Percentiles rank a stretch among this genome's conserved stretches.
These are phyloP conservation scores for Cadophora malorum DNA, from an alignment of 2,329 filamentous ascomycete species.

Conservation along the genomic window DNA sequence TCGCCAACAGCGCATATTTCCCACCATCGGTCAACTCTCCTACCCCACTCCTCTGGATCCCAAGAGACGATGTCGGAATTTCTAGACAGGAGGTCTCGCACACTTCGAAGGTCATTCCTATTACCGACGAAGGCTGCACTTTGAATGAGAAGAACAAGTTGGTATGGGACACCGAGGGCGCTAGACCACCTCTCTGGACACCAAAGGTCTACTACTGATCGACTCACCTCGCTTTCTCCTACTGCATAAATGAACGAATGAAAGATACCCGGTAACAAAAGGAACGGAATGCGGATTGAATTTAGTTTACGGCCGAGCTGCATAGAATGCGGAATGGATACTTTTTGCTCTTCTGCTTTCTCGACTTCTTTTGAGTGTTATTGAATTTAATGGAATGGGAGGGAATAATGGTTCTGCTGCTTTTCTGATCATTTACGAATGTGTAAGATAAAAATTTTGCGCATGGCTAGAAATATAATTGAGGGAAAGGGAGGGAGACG, in stretches of 20 bases:
- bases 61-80: constrained; percentile 75
- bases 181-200: constrained; percentile 63
- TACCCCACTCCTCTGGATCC: constrained; percentile 82
- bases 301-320: constrained; percentile 19
- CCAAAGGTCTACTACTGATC: constrained; percentile 52
- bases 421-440: background rate
- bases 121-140: constrained; percentile 78
- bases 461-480: background rate
- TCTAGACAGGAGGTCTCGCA: constrained; percentile 79
- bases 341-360: background rate
- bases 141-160: constrained; percentile 75
- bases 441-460: background rate
- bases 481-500: background rate
- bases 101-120: constrained; percentile 73
- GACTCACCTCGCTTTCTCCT: background rate
- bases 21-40: constrained; percentile 71
- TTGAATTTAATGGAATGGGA: constrained; percentile 1
- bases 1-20: constrained; percentile 73
- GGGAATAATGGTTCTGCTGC: background rate
- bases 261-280: constrained; percentile 10
- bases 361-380: background rate
- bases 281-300: constrained; percentile 1
- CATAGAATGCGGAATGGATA: background rate
- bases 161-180: constrained; percentile 61
- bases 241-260: background rate